Evolutionary conservation across 2,329 filamentous ascomycete genomes (phyloP).

Genomic region (Furcasterigmium sp.): DNA sequence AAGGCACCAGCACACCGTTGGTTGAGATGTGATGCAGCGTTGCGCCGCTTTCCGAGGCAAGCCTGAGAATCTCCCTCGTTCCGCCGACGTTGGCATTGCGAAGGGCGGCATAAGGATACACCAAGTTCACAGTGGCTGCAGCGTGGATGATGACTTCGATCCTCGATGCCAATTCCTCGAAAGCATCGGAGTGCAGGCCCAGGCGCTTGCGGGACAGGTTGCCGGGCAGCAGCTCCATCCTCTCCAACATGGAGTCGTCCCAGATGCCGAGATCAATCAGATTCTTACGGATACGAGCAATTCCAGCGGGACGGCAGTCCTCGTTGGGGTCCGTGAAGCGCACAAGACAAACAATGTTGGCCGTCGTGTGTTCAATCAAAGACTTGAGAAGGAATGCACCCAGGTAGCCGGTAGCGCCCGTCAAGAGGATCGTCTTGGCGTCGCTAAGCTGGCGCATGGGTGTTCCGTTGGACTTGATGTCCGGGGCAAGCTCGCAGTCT

Average conservation of each 20-base stretch:
- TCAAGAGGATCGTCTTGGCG: conserved; percentile 65
- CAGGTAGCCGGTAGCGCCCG: conserved; percentile 71
- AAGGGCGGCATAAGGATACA: conserved; percentile 75
- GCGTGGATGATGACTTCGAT: conserved; percentile 73
- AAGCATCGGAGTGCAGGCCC: conserved; percentile 60
- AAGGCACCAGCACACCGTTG: conserved; percentile 72
- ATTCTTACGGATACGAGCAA: conserved; percentile 69
- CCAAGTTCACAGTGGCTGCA: conserved; percentile 72
- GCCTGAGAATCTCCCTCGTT: conserved; percentile 68
- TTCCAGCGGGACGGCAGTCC: conserved; percentile 59
- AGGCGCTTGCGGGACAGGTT: conserved; percentile 66
- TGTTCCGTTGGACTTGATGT: conserved; percentile 55
- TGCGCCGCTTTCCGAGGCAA: conserved; percentile 61
- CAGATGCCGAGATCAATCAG: conserved; percentile 74
- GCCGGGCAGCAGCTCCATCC: conserved; percentile 69
- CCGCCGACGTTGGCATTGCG: conserved; percentile 72
- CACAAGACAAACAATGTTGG: conserved; percentile 67
- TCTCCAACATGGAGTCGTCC: conserved; percentile 72
- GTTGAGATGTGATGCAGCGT: conserved; percentile 77
- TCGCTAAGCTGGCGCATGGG: conserved; percentile 56
- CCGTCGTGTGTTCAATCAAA: conserved; percentile 62
- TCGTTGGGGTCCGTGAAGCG: conserved; percentile 64
- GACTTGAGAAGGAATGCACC: conserved; percentile 69
- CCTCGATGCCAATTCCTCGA: conserved; percentile 58
- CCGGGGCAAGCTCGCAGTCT: conserved; percentile 62